Conservation (phyloP, 768 basidiomycete species). For the Leccinellum albellum region DNA sequence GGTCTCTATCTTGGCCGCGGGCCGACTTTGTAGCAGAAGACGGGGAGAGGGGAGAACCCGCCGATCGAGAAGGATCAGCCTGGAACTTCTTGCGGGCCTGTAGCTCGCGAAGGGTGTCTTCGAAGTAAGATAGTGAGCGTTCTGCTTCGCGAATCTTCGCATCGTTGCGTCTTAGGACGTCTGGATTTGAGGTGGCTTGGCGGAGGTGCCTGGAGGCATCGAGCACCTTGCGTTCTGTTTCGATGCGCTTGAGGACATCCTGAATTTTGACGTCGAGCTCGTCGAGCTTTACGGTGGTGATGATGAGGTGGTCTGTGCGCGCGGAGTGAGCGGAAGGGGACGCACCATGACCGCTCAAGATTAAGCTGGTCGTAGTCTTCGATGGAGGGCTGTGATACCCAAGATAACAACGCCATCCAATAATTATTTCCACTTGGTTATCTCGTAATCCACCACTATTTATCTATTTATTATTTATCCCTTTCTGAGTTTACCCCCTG, state of each 20-base stretch:
- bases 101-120: conserved; percentile 79
- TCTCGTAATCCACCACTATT: conserved; percentile 18
- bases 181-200: conserved; percentile 80
- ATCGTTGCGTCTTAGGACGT: conserved; percentile 78
- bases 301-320: conserved; percentile 5
- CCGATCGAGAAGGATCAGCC: conserved; percentile 54
- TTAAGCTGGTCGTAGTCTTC: conserved; percentile 19
- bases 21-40: conserved; percentile 14
- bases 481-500: neutral
- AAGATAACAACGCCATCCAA: conserved; percentile 20
- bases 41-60: conserved; percentile 34
- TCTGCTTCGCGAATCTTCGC: conserved; percentile 85
- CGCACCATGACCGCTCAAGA: conserved; percentile 31
- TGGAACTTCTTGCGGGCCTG: conserved; percentile 71
- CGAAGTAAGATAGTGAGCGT: conserved; percentile 80
- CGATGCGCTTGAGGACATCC: conserved; percentile 85
- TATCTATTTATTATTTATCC: conserved; percentile 8
- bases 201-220: conserved; percentile 78
- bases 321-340: conserved; percentile 7
- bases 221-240: conserved; percentile 89
- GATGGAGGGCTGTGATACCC: conserved; percentile 22
- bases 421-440: conserved; percentile 23
- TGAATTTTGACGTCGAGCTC: conserved; percentile 93
- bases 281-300: conserved; percentile 23
- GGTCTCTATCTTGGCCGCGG: conserved; percentile 30